phyloP scores from a whole-genome alignment of 2,329 filamentous ascomycete genomes.

The Orbilia quercus region DNA sequence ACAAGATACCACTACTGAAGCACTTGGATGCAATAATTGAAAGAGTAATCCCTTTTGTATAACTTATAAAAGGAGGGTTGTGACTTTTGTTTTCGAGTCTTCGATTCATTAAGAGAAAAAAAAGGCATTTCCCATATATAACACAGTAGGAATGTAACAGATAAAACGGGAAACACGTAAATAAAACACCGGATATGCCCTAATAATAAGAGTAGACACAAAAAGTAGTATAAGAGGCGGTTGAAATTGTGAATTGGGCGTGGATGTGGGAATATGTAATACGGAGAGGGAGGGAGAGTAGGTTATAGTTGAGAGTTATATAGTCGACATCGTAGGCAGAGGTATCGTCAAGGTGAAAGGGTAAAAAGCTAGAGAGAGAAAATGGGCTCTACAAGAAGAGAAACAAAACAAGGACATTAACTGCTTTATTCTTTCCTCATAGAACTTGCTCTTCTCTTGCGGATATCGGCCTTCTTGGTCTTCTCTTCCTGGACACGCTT shows the following conservation, averaged over 20 bases:
- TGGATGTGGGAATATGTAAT: constrained; percentile 13
- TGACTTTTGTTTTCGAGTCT: constrained; percentile 18
- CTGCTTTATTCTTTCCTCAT: constrained; percentile 80
- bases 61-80: background rate
- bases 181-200: constrained; percentile 53
- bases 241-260: background rate
- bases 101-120: constrained; percentile 57
- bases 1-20: background rate
- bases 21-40: background rate
- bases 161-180: constrained; percentile 44
- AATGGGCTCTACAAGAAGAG: constrained; percentile 18
- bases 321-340: constrained; percentile 2
- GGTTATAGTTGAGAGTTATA: constrained; percentile 29
- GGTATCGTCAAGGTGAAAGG: constrained; percentile 1
- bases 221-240: constrained; percentile 28
- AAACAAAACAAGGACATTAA: constrained; percentile 11
- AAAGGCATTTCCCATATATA: constrained; percentile 57
- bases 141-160: constrained; percentile 58
- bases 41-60: constrained; percentile 7
- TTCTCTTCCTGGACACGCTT: constrained; percentile 98
- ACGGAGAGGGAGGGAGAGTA: constrained; percentile 11
- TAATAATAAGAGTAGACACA: constrained; percentile 53
- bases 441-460: constrained; percentile 96
- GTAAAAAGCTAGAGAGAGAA: constrained; percentile 12
- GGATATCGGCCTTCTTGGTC: constrained; percentile 88